A percentile compares a stretch with the other conserved stretches of the same genome.
Evolutionary conservation across 495 filamentous ascomycete species (phyloP).

Genomic region (Penicillium lagena): DNA sequence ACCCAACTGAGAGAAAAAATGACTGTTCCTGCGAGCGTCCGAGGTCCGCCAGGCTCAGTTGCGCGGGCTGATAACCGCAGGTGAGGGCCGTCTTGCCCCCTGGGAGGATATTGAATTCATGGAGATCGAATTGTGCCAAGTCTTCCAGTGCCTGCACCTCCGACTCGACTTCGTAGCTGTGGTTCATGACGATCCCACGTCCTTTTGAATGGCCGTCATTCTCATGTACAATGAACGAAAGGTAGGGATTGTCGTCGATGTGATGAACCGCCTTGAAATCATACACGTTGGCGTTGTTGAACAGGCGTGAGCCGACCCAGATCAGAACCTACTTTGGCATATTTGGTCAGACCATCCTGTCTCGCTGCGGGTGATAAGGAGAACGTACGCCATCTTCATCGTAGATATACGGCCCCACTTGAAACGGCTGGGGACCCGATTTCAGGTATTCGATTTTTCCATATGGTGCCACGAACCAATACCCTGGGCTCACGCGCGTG

Average conservation of each 20-base stretch:
- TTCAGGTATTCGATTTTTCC: slow-evolving; percentile 16
- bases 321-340: slow-evolving; percentile 22
- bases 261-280: slow-evolving; percentile 32
- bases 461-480: slow-evolving; percentile 32
- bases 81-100: slow-evolving; percentile 26
- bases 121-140: slow-evolving; percentile 30
- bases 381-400: slow-evolving; percentile 28
- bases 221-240: slow-evolving; percentile 35
- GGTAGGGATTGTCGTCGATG: slow-evolving; percentile 24
- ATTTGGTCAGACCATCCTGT: neutral
- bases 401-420: slow-evolving; percentile 34
- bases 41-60: slow-evolving; percentile 29
- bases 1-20: slow-evolving; percentile 26
- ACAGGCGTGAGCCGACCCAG: slow-evolving; percentile 23
- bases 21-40: slow-evolving; percentile 25
- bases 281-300: slow-evolving; percentile 26
- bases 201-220: slow-evolving; percentile 20
- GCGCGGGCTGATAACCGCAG: slow-evolving; percentile 34
- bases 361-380: neutral
- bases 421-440: slow-evolving; percentile 21
- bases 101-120: slow-evolving; percentile 38
- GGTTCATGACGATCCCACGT: slow-evolving; percentile 21
- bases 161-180: slow-evolving; percentile 24
- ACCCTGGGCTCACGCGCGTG: slow-evolving; percentile 20
- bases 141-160: slow-evolving; percentile 26